Percentiles rank a stretch among this genome's conserved stretches.
Conservation (phyloP, 495 filamentous ascomycete genomes). For the Daldinia decipiens region DNA sequence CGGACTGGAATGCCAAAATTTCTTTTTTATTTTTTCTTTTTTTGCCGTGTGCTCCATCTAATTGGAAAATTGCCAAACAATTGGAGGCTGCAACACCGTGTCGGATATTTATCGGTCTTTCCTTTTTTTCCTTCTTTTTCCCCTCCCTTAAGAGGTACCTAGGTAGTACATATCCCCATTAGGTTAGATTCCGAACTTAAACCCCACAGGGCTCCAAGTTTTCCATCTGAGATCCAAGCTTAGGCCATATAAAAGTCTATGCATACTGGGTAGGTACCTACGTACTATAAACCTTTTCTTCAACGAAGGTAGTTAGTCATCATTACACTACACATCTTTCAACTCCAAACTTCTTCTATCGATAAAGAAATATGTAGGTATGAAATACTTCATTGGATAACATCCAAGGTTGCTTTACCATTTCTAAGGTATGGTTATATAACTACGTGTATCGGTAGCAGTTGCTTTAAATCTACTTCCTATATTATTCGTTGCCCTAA, state of each 20-base stretch:
- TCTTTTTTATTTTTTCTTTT: conserved; percentile 9
- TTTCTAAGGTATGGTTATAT: background rate
- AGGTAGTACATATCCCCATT: background rate
- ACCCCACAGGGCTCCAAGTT: background rate
- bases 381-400: background rate
- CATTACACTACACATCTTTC: conserved; percentile 2
- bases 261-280: background rate
- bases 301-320: background rate
- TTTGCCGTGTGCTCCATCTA: conserved; percentile 36
- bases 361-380: background rate
- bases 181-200: background rate
- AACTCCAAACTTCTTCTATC: conserved; percentile 1
- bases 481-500: background rate
- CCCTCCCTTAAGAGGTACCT: background rate
- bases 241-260: background rate
- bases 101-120: conserved; percentile 43
- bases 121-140: conserved; percentile 30
- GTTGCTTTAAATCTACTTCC: background rate
- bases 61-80: conserved; percentile 27
- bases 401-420: too few species aligned
- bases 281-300: background rate
- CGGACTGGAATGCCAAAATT: conserved; percentile 17
- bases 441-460: background rate
- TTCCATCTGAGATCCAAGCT: conserved; percentile 9
- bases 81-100: conserved; percentile 14